Conservation (phyloP, 345 rosid species). For the Chamaenerion angustifolium region DNA sequence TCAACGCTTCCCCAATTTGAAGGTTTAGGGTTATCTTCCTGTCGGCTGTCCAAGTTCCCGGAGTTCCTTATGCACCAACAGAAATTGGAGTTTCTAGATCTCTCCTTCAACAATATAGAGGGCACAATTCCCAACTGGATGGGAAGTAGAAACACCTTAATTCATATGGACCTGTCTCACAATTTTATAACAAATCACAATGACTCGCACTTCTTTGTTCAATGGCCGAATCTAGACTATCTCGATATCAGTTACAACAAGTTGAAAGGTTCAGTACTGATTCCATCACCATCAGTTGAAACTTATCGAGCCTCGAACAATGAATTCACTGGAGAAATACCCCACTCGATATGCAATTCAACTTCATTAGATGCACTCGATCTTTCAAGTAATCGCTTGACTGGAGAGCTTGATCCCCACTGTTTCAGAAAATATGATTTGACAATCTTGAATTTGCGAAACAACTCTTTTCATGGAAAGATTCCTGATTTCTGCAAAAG, state of each 20-base stretch:
- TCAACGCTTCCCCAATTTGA: background rate
- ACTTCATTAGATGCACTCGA: background rate
- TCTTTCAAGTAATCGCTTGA: constrained; percentile 10
- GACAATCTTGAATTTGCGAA: background rate
- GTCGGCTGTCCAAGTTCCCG: constrained; percentile 12
- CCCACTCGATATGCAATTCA: constrained; percentile 9
- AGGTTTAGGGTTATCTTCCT: constrained; percentile 3
- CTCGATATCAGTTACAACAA: constrained; percentile 1
- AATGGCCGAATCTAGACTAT: background rate
- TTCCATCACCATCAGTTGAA: background rate
- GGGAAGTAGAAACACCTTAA: background rate
- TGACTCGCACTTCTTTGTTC: background rate
- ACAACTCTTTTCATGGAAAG: constrained; percentile 11
- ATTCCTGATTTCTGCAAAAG: constrained; percentile 5
- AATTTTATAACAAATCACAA: constrained; percentile 11
- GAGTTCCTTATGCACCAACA: constrained; percentile 9
- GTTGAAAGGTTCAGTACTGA: constrained; percentile 12
- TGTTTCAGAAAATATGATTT: constrained; percentile 14
- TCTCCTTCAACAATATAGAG: constrained; percentile 6
- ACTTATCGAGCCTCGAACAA: constrained; percentile 9
- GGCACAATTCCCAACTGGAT: constrained; percentile 17
- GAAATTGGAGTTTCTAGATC: background rate
- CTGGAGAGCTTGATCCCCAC: constrained; percentile 10
- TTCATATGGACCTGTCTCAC: background rate
- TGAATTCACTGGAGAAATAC: constrained; percentile 5